Base-by-base conservation (phyloP, 352 stramenopile species). In the Albugo candida region DNA sequence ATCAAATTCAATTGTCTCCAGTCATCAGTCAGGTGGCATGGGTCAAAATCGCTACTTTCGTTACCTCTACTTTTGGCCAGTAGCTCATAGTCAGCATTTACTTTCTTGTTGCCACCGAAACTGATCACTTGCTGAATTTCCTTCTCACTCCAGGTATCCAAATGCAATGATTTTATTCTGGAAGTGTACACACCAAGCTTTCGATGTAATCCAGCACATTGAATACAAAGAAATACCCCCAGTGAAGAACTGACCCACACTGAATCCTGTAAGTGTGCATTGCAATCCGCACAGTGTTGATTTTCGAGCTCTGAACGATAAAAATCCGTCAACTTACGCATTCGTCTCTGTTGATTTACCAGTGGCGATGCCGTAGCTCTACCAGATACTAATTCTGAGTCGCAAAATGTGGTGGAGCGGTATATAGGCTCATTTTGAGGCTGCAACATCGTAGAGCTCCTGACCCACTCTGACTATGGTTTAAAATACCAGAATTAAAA, bases 131-230 rank as follows among this genome's bases (percentile, higher is more conserved):
- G 58, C 21, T 52, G 40, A 5, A 85, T 55, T 49, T 91, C 77
- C 3, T 87, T 69, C 16, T 85, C 70, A 4, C 53, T 67, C 77
- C 74, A 91, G 18, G 65, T 58, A 53, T 91, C 74, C 45, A 91
- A 55, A 47, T 86, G 67, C 19, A 88, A 57, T 12, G 70, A 91
- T 45, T 91, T 88, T 41, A 91, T 55, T 16, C 73, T 66, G 1
- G 86, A 97, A 16, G 97, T 67, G 61, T 98, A 89, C 18, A 96
- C 86, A 31, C 94, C 94, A 19, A 98, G 72, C 47, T 82, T 95
- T 41, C 94, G 78, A 55, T 98, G 92, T 8, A 94, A 83, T 13
- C 89, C 92, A 37, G 82, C 88, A 53, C 94, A 98, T 57, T 97
- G 66, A 60, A 97, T 96, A 52, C 93, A 98, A 31, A 98, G 56